Percentiles rank a stretch among this genome's conserved stretches.
Evolutionary conservation across 768 basidiomycete species (phyloP).

Genomic region (Hydnomerulius pinastri): DNA sequence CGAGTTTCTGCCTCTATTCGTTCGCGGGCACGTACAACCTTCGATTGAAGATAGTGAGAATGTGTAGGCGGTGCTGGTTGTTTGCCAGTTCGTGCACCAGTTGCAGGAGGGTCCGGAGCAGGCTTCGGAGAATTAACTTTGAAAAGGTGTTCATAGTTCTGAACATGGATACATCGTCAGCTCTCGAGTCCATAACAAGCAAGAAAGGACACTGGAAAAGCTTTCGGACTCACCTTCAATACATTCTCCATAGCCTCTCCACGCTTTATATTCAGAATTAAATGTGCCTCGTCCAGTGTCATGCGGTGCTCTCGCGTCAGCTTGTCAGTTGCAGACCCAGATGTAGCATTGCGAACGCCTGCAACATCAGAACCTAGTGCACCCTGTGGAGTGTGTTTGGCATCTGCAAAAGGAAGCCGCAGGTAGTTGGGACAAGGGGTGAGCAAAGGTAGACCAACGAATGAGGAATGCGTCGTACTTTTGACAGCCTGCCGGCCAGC

Average conservation of each 20-base stretch:
- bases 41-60: constrained; percentile 95
- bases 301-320: constrained; percentile 86
- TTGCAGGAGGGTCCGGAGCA: constrained; percentile 46
- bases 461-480: constrained; percentile 58
- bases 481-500: constrained; percentile 91
- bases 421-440: background rate
- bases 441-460: constrained; percentile 1
- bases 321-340: constrained; percentile 76
- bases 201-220: background rate
- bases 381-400: constrained; percentile 75
- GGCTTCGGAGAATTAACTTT: constrained; percentile 81
- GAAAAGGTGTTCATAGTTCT: constrained; percentile 96
- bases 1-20: constrained; percentile 87
- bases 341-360: constrained; percentile 73
- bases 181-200: background rate
- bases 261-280: constrained; percentile 87
- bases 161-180: constrained; percentile 8
- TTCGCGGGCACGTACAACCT: constrained; percentile 93
- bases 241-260: constrained; percentile 69
- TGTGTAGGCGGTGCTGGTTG: constrained; percentile 47
- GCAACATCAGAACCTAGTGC: constrained; percentile 67
- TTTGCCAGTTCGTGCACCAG: constrained; percentile 41
- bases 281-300: constrained; percentile 92
- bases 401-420: constrained; percentile 56
- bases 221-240: constrained; percentile 56